Percentiles rank a stretch among this genome's conserved stretches.
Evolutionary conservation across 805 yeast genomes (phyloP).

Genomic region (Metschnikowia similis): DNA sequence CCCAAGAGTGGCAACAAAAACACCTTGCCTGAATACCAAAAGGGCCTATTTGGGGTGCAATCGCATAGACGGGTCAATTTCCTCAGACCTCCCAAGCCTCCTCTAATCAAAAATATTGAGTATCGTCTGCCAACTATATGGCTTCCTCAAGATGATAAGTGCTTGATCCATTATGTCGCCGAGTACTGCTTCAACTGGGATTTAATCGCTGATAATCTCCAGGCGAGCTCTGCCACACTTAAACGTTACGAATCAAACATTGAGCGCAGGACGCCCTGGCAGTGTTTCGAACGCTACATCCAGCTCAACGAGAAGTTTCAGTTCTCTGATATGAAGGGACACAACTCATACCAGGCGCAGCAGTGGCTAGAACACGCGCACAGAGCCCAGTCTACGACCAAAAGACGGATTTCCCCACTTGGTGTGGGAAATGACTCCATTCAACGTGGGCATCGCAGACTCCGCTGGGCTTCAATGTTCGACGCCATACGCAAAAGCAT

Average conservation of each 20-base stretch:
- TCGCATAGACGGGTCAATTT: conserved; percentile 53
- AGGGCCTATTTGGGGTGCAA: conserved; percentile 55
- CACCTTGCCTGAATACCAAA: conserved; percentile 43
- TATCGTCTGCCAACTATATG: conserved; percentile 89
- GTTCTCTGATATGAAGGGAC: conserved; percentile 81
- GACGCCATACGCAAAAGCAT: conserved; percentile 90
- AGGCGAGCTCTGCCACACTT: conserved; percentile 55
- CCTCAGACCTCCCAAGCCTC: conserved; percentile 88
- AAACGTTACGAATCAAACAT: conserved; percentile 75
- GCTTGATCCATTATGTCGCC: conserved; percentile 73
- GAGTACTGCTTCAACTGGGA: conserved; percentile 93
- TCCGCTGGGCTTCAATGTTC: conserved; percentile 96
- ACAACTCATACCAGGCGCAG: conserved; percentile 77
- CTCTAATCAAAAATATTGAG: conserved; percentile 74
- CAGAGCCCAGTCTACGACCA: conserved; percentile 81
- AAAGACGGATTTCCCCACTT: conserved; percentile 82
- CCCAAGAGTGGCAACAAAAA: neutral
- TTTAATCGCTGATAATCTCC: conserved; percentile 75
- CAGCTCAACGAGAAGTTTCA: conserved; percentile 89
- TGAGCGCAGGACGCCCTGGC: conserved; percentile 98
- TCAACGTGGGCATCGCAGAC: conserved; percentile 85
- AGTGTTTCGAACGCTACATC: conserved; percentile 92
- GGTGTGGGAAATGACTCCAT: conserved; percentile 93
- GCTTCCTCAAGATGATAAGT: conserved; percentile 91
- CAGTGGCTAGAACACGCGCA: conserved; percentile 91